phyloP scores from a whole-genome alignment of 495 filamentous ascomycete species.

The Bryoglossum gracile region DNA sequence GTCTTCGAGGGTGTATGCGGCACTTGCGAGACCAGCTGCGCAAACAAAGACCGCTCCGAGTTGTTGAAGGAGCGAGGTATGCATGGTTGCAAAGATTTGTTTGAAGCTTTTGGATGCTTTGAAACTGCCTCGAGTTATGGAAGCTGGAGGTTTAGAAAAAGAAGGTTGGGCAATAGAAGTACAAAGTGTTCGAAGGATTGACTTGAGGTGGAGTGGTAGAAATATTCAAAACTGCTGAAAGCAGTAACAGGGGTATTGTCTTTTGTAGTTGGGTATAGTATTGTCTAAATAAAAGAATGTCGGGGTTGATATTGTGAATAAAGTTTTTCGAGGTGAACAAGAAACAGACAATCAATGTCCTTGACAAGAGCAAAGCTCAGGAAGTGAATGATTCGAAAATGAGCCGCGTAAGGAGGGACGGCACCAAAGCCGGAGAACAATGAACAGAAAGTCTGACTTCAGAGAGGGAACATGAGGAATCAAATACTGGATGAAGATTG shows the following conservation, averaged over 20 bases:
- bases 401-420: constrained; percentile 16
- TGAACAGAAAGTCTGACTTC: not conserved
- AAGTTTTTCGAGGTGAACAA: too few species aligned
- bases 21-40: constrained; percentile 15
- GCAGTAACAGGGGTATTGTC: too few species aligned
- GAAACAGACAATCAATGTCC: constrained; percentile 5
- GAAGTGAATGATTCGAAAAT: constrained; percentile 8
- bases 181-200: too few species aligned
- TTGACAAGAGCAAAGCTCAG: not conserved
- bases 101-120: not conserved
- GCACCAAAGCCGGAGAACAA: not conserved
- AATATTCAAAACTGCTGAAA: too few species aligned
- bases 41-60: constrained; percentile 8
- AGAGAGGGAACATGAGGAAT: constrained; percentile 3
- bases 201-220: too few species aligned
- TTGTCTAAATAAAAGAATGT: not conserved
- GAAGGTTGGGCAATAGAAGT: not conserved
- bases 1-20: constrained; percentile 30
- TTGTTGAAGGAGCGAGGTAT: constrained; percentile 10
- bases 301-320: too few species aligned
- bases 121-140: too few species aligned
- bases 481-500: not conserved
- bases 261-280: too few species aligned
- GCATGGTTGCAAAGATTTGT: constrained; percentile 6
- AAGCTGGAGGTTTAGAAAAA: not conserved